Base-by-base conservation (phyloP, 2,329 filamentous ascomycete genomes). In the Ophiostoma piceae region DNA sequence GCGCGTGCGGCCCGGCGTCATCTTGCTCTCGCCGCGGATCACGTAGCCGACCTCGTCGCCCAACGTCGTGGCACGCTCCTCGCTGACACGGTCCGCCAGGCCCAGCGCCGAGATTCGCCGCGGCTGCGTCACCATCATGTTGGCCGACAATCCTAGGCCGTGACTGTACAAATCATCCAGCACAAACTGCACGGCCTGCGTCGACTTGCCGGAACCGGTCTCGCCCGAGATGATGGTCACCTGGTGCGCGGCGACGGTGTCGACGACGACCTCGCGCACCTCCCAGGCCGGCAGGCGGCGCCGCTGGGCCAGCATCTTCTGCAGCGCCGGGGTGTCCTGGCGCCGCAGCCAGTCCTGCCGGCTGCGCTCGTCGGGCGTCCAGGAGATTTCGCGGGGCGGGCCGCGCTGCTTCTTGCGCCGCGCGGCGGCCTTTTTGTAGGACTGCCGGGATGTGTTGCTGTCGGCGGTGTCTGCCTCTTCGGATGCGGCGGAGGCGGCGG, bases 161-260 rank as follows among this genome's bases (percentile, higher is more conserved):
- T 86, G 84, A 72, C 86, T 84, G 75, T 97, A 96, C 73, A 98
- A 82, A 75, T 98, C 92, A 75, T 99, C 95, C 1, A 99, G 84
- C 62, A 99, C 85, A 78, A 98, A 99, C 78, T 99, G 95, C 43
- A 98, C 92, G 2, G 92, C 95, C 78, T 99, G 95, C 0, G 95
- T 98, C 67, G 92, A 97, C 79, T 99, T 99, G 76, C 95, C 95
- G 22, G 92, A 97, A 68, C 95, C 95, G 3, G 95, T 99, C 80
- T 98, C 95, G 74, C 95, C 95, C 62, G 94, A 96, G 75, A 99
- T 95, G 75, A 99, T 97, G 0, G 92, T 97, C 67, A 99, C 93
- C 78, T 97, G 90, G 76, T 94, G 88, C 4, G 84, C 82, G 60
- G 85, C 85, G 67, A 99, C 91, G 0, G 91, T 90, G 26, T 85